Evolutionary conservation across 768 basidiomycete species (phyloP).

Genomic region (Boletus huronensis): DNA sequence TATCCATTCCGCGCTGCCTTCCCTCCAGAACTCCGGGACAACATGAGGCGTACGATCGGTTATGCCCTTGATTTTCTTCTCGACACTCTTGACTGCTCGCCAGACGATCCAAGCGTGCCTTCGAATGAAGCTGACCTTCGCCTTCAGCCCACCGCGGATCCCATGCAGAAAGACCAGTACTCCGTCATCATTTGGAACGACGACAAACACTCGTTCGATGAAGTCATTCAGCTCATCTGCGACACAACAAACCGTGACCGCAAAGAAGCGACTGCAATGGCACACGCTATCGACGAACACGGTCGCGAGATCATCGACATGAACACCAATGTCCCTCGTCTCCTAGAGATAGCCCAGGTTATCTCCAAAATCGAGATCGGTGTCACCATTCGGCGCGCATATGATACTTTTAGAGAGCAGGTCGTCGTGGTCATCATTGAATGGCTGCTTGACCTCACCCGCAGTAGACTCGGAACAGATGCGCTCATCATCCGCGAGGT

Average conservation of each 20-base stretch:
- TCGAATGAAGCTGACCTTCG: conserved; percentile 65
- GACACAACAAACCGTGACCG: conserved; percentile 49
- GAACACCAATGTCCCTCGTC: conserved; percentile 45
- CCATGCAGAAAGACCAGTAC: conserved; percentile 75
- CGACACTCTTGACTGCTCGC: conserved; percentile 77
- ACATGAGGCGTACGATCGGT: conserved; percentile 68
- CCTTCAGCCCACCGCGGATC: conserved; percentile 71
- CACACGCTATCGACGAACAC: conserved; percentile 64
- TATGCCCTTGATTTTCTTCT: conserved; percentile 82
- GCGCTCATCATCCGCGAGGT: conserved; percentile 66
- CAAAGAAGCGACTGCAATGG: conserved; percentile 56
- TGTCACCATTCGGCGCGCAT: conserved; percentile 82
- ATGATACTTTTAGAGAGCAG: conserved; percentile 88
- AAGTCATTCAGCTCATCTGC: conserved; percentile 71
- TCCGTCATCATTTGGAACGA: conserved; percentile 93
- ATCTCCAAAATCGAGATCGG: conserved; percentile 88
- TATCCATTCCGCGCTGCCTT: conserved; percentile 54
- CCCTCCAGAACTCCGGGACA: conserved; percentile 67
- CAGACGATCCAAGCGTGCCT: conserved; percentile 72
- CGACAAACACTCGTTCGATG: conserved; percentile 92
- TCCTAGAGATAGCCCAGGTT: conserved; percentile 75
- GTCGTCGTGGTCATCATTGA: conserved; percentile 80
- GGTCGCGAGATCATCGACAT: conserved; percentile 86
- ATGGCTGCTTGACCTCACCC: conserved; percentile 80
- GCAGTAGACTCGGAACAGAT: conserved; percentile 65